Base-by-base conservation (phyloP, 805 yeast species). In the Zygoascus ofunaensis region DNA sequence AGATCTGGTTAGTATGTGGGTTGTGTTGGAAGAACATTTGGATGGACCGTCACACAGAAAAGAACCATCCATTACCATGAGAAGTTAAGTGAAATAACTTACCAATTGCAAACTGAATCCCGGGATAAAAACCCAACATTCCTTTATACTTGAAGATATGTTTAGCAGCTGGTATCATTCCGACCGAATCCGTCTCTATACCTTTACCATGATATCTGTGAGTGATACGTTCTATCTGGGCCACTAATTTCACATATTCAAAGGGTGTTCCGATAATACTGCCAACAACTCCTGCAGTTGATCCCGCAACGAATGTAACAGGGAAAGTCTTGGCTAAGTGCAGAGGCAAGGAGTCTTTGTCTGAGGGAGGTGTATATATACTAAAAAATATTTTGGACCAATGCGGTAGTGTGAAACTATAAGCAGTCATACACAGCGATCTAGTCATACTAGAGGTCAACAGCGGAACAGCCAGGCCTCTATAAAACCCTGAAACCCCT, bases 241-340 rank as follows among this genome's bases (percentile, higher is more conserved):
- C 82, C 49, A 81, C 84, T 5, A 85, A 70, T 60, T 86, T 87
- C 39, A 90, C 79, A 62, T 84, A 76, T 60, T 86, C 95, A 58
- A 86, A 86, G 1, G 95, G 95, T 52, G 90, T 82, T 2, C 86
- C 72, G 12, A 82, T 77, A 2, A 70, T 62, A 17, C 65, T 56
- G 34, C 58, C 52, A n/a, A 56, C 49, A 4, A 74, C 74, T 4
- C 95, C 95, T 0, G 92, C 77, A 0, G 76, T 49, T 3, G 73
- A 64, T 3, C 95, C 95, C 0, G 89, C 69, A 40, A 50, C 34
- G 43, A 63, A 59, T 22, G 61, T 52, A 5, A 53, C 54, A 5
- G 54, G 47, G 22, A 41, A 54, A 18, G 39, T 42, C 21, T 50
- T 49, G 14, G 47, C 14, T 21, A 45, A 34, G 23, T 41, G 18